These are phyloP conservation scores for Sphaerosporella brunnea DNA, from an alignment of 495 filamentous ascomycete genomes.

Conservation along the genomic window DNA sequence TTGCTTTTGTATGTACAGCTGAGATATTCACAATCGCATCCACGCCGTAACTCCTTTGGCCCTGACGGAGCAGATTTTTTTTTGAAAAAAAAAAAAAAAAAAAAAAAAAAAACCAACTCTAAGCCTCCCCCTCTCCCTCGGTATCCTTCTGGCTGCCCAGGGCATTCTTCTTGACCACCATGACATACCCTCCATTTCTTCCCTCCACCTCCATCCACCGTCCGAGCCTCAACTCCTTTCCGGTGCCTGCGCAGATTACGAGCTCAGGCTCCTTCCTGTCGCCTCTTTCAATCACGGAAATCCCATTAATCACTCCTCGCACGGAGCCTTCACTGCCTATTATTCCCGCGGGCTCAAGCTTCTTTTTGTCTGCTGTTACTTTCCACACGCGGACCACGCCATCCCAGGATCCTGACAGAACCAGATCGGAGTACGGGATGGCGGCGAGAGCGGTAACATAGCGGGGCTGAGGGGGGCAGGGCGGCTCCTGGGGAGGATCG, in stretches of 20 bases:
- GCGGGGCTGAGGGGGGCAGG: constrained; percentile 49
- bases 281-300: constrained; percentile 63
- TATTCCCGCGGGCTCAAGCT: constrained; percentile 50
- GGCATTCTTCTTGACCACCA: constrained; percentile 14
- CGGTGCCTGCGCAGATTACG: constrained; percentile 63
- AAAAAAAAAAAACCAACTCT: no score
- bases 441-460: constrained; percentile 80
- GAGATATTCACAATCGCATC: no score
- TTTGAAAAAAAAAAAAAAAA: no score
- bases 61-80: no score
- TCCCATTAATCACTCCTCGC: constrained; percentile 67
- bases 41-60: no score
- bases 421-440: constrained; percentile 69
- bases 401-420: constrained; percentile 88
- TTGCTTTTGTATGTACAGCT: no score
- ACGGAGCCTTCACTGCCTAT: constrained; percentile 39
- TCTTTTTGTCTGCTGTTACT: constrained; percentile 64
- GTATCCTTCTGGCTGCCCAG: constrained; percentile 2
- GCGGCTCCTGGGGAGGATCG: constrained; percentile 36
- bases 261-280: constrained; percentile 45
- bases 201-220: constrained; percentile 53
- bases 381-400: constrained; percentile 72
- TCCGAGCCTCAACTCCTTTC: constrained; percentile 69
- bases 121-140: constrained; percentile 7
- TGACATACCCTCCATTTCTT: constrained; percentile 43